Percentiles rank a stretch among this genome's conserved stretches.
phyloP scores from a whole-genome alignment of 768 basidiomycete species.

The Gelatoporia subvermispora region DNA sequence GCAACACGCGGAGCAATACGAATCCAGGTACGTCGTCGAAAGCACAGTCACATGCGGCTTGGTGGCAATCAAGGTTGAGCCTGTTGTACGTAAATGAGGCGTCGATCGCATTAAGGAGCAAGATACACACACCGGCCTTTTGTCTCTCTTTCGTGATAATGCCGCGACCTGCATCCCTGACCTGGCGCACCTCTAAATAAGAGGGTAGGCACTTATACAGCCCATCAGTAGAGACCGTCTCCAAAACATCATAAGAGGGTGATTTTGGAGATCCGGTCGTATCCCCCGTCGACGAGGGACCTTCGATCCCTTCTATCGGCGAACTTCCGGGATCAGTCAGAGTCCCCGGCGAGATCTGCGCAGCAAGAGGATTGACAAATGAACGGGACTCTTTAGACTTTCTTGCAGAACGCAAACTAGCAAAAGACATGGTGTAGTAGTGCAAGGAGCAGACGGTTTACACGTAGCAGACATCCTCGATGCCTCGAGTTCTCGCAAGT shows the following conservation, averaged over 20 bases:
- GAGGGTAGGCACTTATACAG: conserved; percentile 34
- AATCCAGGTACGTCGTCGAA: conserved; percentile 54
- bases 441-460: not conserved
- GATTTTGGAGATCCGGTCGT: not conserved
- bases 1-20: conserved; percentile 69
- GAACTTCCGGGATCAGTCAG: not conserved
- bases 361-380: conserved; percentile 10
- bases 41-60: conserved; percentile 62
- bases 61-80: conserved; percentile 50
- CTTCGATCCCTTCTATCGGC: not conserved
- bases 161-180: conserved; percentile 38
- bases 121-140: conserved; percentile 31
- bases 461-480: too few relatives aligned
- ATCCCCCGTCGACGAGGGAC: too few relatives aligned
- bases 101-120: too few relatives aligned
- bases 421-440: conserved; percentile 20
- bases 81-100: too few relatives aligned
- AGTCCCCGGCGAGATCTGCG: not conserved
- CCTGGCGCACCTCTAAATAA: conserved; percentile 34
- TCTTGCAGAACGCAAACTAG: conserved; percentile 17
- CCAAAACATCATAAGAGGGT: not conserved
- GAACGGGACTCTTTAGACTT: conserved; percentile 19
- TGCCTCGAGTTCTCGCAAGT: not conserved
- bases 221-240: conserved; percentile 5
- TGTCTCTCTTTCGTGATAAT: conserved; percentile 35